Conservation (phyloP, 441 rosid genomes). For the Jatropha multifida region DNA sequence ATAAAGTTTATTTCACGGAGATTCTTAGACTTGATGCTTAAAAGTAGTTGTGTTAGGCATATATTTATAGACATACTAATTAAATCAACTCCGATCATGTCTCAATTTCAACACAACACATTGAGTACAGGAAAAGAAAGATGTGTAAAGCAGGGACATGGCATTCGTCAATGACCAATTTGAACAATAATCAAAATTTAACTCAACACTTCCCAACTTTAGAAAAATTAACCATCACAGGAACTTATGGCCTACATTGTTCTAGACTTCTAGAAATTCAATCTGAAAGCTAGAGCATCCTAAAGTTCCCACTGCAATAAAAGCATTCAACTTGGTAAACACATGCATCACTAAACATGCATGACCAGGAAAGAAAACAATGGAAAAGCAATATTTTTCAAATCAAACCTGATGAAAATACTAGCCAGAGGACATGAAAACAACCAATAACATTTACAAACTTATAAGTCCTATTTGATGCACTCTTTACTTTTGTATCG, state of each 20-base stretch:
- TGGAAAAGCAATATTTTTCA: neutral
- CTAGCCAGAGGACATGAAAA: neutral
- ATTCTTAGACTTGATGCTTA: too few species aligned
- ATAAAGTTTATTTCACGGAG: neutral
- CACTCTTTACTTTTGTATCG: neutral
- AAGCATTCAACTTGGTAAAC: neutral
- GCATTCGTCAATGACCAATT: neutral
- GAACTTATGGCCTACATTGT: neutral
- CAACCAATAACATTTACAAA: neutral
- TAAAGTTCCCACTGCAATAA: neutral
- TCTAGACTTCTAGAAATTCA: neutral
- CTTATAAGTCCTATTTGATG: neutral
- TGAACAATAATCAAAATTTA: neutral
- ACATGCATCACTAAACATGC: neutral
- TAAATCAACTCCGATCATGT: neutral
- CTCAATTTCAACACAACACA: neutral
- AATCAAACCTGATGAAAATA: neutral
- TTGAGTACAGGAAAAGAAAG: neutral
- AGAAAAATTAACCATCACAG: neutral
- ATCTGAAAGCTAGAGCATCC: neutral
- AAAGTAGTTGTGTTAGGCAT: too few species aligned
- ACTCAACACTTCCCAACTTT: neutral
- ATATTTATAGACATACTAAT: neutral
- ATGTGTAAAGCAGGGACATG: neutral
- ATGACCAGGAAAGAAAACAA: neutral